These are phyloP conservation scores for Urtica urens DNA, from an alignment of 306 rosid species.

Conservation along the genomic window DNA sequence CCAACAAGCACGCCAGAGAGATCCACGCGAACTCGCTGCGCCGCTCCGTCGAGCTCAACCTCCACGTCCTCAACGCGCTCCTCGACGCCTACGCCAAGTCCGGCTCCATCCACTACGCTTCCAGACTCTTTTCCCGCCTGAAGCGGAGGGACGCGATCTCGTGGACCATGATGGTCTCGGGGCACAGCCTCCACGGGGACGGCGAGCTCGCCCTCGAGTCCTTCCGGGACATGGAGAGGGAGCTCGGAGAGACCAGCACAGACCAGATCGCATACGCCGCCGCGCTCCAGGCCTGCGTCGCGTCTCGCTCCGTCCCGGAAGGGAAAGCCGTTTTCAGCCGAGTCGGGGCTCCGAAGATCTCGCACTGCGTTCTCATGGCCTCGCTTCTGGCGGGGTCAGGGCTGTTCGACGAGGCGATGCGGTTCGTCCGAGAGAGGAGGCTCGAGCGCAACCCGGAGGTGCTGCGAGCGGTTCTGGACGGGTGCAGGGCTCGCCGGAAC, in stretches of 20 bases:
- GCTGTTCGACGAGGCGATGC: slow-evolving; percentile 32
- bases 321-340: slow-evolving; percentile 37
- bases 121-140: slow-evolving; percentile 31
- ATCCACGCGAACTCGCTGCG: slow-evolving; percentile 57
- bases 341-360: slow-evolving; percentile 32
- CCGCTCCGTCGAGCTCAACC: slow-evolving; percentile 27
- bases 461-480: slow-evolving; percentile 42
- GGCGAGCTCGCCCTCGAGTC: slow-evolving; percentile 41
- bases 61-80: slow-evolving; percentile 45
- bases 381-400: slow-evolving; percentile 44
- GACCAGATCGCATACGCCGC: slow-evolving; percentile 40
- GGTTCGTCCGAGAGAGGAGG: slow-evolving; percentile 28
- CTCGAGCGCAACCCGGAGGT: slow-evolving; percentile 30
- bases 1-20: slow-evolving; percentile 49
- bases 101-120: slow-evolving; percentile 40
- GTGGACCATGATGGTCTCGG: slow-evolving; percentile 53
- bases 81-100: slow-evolving; percentile 64
- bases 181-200: slow-evolving; percentile 53
- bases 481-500: slow-evolving; percentile 46
- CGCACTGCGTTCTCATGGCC: slow-evolving; percentile 31
- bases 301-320: slow-evolving; percentile 41
- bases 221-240: slow-evolving; percentile 33
- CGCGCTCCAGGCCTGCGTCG: slow-evolving; percentile 53
- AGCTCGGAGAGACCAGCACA: slow-evolving; percentile 10
- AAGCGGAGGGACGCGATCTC: slow-evolving; percentile 40